These are phyloP conservation scores for Amaranthus tricolor DNA, from an alignment of 179 eudicot genomes.

Conservation along the genomic window DNA sequence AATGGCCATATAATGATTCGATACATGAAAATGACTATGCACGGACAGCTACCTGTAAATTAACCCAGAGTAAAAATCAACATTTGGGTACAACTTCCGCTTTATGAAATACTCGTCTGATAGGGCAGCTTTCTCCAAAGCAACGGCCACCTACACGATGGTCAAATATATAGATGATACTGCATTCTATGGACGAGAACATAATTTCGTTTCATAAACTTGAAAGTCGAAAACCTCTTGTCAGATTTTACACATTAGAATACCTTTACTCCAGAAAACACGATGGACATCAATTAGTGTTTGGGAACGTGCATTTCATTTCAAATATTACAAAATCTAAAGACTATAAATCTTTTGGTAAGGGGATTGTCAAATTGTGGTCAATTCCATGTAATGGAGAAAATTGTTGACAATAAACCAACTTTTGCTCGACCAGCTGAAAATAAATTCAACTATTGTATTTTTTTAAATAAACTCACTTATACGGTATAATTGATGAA, in stretches of 20 bases:
- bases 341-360: too few species aligned
- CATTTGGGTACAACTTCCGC: conserved; percentile 95
- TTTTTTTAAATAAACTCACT: too few species aligned
- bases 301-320: too few species aligned
- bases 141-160: conserved; percentile 83
- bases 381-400: too few species aligned
- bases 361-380: too few species aligned
- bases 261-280: not conserved
- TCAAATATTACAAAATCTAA: too few species aligned
- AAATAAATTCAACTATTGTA: too few species aligned
- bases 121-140: conserved; percentile 96
- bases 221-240: not conserved
- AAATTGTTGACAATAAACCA: too few species aligned
- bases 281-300: too few species aligned
- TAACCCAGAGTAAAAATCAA: conserved; percentile 94
- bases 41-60: conserved; percentile 68
- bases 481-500: too few species aligned
- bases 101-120: conserved; percentile 90
- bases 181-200: not conserved
- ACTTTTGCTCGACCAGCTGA: too few species aligned
- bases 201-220: not conserved
- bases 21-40: not conserved
- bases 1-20: not conserved
- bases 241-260: too few species aligned
- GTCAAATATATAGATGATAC: conserved; percentile 4